A percentile compares a stretch with the other conserved stretches of the same genome.
Evolutionary conservation across 495 filamentous ascomycete species (phyloP).

Genomic region (Podospora australis): DNA sequence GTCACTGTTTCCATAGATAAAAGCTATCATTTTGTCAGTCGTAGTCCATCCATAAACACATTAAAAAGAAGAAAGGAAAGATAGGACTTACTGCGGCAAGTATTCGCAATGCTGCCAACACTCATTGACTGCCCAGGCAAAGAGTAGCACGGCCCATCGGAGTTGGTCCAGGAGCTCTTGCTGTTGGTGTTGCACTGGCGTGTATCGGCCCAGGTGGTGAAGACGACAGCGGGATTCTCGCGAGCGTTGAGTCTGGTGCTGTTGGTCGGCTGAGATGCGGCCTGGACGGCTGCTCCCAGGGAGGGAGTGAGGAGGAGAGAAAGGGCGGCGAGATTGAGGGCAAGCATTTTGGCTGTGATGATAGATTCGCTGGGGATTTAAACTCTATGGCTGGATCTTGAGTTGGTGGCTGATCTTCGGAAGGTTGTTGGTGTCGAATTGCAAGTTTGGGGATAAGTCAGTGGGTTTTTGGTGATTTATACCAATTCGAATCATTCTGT

Average conservation of each 20-base stretch:
- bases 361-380: too few species aligned
- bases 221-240: neutral
- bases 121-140: neutral
- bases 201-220: neutral
- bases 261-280: neutral
- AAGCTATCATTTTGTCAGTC: neutral
- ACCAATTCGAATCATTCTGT: too few species aligned
- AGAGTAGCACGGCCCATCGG: neutral
- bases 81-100: neutral
- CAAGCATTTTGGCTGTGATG: neutral
- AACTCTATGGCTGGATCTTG: too few species aligned
- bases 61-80: neutral
- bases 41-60: neutral
- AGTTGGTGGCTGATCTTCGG: too few species aligned
- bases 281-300: neutral
- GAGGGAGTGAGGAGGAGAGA: neutral
- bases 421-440: too few species aligned
- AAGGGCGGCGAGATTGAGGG: neutral
- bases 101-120: neutral
- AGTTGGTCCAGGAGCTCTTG: neutral
- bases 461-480: too few species aligned
- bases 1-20: neutral
- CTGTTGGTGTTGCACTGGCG: neutral
- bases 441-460: too few species aligned
- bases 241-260: neutral